phyloP scores from a whole-genome alignment of 257 asterid species.

The Ehretia macrophylla region DNA sequence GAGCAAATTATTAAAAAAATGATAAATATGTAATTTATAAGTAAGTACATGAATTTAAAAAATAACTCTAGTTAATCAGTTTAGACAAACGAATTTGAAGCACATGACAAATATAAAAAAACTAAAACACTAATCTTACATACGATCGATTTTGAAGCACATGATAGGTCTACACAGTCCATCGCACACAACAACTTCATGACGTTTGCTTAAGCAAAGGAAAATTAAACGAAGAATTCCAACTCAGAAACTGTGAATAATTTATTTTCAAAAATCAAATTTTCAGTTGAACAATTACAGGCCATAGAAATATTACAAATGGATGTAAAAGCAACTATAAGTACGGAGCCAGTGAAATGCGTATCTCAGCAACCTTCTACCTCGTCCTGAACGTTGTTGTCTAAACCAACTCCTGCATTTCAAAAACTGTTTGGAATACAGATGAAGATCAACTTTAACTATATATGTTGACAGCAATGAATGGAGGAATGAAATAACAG shows the following conservation, averaged over 20 bases:
- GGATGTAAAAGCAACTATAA: background rate
- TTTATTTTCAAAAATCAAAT: slow-evolving; percentile 19
- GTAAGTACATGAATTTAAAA: no score
- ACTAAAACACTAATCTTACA: no score
- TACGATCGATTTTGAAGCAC: no score
- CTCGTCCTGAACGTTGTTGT: background rate
- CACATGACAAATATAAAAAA: no score
- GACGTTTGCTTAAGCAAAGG: background rate
- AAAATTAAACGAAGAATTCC: background rate
- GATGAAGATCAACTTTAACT: background rate
- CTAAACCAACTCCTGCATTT: background rate
- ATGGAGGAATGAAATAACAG: background rate
- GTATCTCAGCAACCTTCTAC: background rate
- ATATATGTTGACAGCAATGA: background rate
- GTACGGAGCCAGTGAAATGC: background rate
- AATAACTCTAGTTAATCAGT: no score
- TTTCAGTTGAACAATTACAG: slow-evolving; percentile 14
- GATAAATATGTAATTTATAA: no score
- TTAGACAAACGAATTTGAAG: no score
- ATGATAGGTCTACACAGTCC: no score
- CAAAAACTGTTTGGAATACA: background rate
- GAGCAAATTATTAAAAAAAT: no score
- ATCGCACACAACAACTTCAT: no score
- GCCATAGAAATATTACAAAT: slow-evolving; percentile 4
- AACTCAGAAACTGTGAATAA: background rate